Base-by-base conservation (phyloP, 129 eudicot genomes). In the Lactuca saligna region DNA sequence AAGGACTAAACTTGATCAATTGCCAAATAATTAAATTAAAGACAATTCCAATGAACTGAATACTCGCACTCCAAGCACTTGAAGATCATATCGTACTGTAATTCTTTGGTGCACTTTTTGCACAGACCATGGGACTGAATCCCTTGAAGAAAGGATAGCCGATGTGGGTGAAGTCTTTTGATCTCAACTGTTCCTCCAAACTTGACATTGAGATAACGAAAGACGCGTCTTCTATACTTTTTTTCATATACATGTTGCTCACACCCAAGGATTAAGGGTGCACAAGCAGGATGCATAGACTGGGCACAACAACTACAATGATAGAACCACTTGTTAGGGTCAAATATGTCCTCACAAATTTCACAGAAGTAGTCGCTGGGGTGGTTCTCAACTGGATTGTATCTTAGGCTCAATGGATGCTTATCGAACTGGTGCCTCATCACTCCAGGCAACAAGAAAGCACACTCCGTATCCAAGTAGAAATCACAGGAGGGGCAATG, bases 271-370 rank as follows among this genome's bases (percentile, higher is more conserved):
- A n/a, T 68, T 54, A 68, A 8, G 11, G 62, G 62, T 0, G 32
- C 51, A 11, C 71, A 66, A 7, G 8, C 8, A 39, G 44, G 8
- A 39, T 39, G 65, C 34, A 53, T 38, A 38, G 68, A 72, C 10
- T 54, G 16, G 1, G 11, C 8, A 6, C 20, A 20, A 20, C 0
- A 20, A 16, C 6, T 20, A 31, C 66, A 64, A 65, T 54, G 66
- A 42, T 74, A 74, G 53, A 65, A 67, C 74, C 74, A 75, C 49
- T 0, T 1, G 29, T 3, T 0, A 3, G 79, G 73, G 41, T 75
- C 1, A 7, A 66, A 10, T 57, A 15, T 42, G 0, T 64, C 37
- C 53, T 55, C 79, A 32, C 72, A 74, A 32, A 65, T 31, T 2
- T 74, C 73, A 39, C 73, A 74, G 41, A 6, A 65, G 66, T 54